A percentile compares a stretch with the other conserved stretches of the same genome.
phyloP scores from a whole-genome alignment of 2,329 filamentous ascomycete genomes.

The Fusarium robinianum region DNA sequence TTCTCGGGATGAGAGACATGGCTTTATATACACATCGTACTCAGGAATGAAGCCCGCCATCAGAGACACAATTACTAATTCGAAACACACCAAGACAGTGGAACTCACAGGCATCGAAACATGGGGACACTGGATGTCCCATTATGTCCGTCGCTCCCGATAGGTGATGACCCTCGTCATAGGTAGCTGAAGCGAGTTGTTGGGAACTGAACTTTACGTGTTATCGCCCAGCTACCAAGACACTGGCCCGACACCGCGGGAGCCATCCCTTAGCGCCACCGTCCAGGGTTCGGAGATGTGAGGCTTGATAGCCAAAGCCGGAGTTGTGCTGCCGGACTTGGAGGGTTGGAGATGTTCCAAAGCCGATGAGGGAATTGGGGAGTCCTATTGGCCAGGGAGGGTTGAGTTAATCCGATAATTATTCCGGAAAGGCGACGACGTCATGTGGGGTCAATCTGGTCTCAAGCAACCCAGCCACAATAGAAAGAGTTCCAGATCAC shows the following conservation, averaged over 20 bases:
- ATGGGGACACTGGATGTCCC: no score
- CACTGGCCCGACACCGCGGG: background rate
- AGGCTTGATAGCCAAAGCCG: constrained; percentile 12
- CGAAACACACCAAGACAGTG: no score
- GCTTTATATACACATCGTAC: no score
- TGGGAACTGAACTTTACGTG: no score
- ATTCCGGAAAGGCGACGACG: constrained; percentile 12
- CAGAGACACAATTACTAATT: no score
- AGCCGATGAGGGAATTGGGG: constrained; percentile 14
- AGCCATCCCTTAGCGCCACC: background rate
- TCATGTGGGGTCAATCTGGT: constrained; percentile 6
- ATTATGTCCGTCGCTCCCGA: no score
- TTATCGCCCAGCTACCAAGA: no score
- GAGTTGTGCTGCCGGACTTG: background rate
- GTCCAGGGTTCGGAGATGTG: constrained; percentile 20
- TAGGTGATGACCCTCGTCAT: no score
- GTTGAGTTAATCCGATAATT: constrained; percentile 25
- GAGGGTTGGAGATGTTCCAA: constrained; percentile 31
- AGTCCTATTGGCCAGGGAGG: background rate
- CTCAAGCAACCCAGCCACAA: constrained; percentile 1
- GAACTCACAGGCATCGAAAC: no score
- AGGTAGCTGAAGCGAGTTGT: no score
- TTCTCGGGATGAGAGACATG: no score
- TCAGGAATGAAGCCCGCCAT: no score
- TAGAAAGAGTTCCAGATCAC: constrained; percentile 23